These are phyloP conservation scores for Linum tenue DNA, from an alignment of 345 rosid genomes.

Conservation along the genomic window DNA sequence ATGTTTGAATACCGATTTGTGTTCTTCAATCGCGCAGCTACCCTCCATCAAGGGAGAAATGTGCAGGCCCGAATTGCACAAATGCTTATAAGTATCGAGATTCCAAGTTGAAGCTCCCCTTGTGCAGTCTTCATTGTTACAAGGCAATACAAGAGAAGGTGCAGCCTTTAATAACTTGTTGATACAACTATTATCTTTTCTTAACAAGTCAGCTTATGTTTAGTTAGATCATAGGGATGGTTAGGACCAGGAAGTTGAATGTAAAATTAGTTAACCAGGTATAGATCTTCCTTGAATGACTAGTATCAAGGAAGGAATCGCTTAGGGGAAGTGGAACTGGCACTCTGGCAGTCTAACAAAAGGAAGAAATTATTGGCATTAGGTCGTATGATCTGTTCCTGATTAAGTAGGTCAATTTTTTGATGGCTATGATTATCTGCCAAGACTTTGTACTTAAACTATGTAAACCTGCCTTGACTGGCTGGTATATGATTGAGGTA, in stretches of 20 bases:
- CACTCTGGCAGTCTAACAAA: not conserved
- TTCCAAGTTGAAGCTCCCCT: slow-evolving; percentile 20
- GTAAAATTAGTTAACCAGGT: not conserved
- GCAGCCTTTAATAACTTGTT: slow-evolving; percentile 12
- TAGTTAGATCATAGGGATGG: too few relatives aligned
- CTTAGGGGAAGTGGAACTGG: not conserved
- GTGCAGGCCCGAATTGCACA: slow-evolving; percentile 24
- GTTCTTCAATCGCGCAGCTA: slow-evolving; percentile 14
- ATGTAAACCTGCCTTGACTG: too few relatives aligned
- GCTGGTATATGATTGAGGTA: too few relatives aligned
- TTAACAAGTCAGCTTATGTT: not conserved
- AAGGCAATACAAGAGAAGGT: slow-evolving; percentile 20
- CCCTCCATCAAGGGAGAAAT: slow-evolving; percentile 25
- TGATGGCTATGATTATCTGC: not conserved
- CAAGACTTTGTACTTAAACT: too few relatives aligned
- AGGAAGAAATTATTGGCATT: not conserved
- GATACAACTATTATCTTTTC: not conserved
- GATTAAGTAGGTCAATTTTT: not conserved
- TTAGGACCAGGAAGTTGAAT: not conserved
- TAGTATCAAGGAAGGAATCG: not conserved
- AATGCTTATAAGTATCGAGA: slow-evolving; percentile 22
- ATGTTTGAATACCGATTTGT: not conserved
- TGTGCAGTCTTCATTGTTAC: slow-evolving; percentile 26
- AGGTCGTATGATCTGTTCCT: not conserved
- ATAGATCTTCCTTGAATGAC: too few relatives aligned